phyloP scores from a whole-genome alignment of 1,139 yeast genomes.

The Magnusiomyces sp. region DNA sequence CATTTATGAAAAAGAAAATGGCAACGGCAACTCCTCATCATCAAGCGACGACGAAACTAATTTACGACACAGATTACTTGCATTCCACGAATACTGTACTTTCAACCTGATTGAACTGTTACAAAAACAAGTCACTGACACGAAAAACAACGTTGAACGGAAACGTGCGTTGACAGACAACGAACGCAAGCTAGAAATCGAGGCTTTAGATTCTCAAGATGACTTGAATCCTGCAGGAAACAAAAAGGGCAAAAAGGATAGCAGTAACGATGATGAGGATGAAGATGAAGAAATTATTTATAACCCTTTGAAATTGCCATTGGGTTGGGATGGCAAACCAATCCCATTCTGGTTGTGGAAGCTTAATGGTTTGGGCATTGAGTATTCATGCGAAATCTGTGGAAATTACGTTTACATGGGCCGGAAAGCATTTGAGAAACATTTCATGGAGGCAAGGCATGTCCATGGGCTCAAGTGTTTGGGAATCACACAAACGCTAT shows the following conservation, averaged over 20 bases:
- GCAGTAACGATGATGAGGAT: conserved; percentile 21
- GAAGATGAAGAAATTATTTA: conserved; percentile 23
- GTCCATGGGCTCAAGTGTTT: conserved; percentile 63
- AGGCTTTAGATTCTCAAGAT: conserved; percentile 34
- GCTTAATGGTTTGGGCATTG: conserved; percentile 72
- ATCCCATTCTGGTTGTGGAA: conserved; percentile 92
- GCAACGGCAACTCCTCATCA: conserved; percentile 3
- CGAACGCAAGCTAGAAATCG: conserved; percentile 52
- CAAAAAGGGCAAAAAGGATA: conserved; percentile 13
- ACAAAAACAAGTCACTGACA: conserved; percentile 36
- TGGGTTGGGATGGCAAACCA: conserved; percentile 86
- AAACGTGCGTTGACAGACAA: conserved; percentile 63
- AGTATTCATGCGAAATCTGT: conserved; percentile 77
- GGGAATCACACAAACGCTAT: conserved; percentile 50
- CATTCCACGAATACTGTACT: conserved; percentile 34
- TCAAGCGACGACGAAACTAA: not conserved
- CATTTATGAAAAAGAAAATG: not conserved
- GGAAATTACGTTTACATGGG: conserved; percentile 73
- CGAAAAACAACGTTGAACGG: conserved; percentile 59
- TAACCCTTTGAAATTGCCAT: conserved; percentile 53
- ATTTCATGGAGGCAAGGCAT: conserved; percentile 64
- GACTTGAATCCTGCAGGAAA: not conserved
- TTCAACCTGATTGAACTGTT: conserved; percentile 33
- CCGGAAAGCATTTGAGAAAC: conserved; percentile 59
- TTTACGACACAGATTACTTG: conserved; percentile 13